Evolutionary conservation across 2,329 filamentous ascomycete genomes (phyloP).

Genomic region (Nectriaceae sp.): DNA sequence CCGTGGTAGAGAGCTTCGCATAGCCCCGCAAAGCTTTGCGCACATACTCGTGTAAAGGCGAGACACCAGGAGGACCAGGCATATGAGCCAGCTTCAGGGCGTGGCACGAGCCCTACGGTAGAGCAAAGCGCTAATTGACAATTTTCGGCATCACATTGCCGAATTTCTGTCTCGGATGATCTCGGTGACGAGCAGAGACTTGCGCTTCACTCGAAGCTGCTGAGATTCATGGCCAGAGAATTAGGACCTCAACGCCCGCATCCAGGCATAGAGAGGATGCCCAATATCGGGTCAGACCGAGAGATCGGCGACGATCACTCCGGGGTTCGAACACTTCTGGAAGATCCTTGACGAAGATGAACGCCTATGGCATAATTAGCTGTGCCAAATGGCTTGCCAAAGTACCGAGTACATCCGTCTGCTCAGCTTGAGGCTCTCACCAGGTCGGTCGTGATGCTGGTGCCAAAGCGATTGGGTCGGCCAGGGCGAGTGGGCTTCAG

Average conservation of each 20-base stretch:
- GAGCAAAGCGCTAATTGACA: constrained; percentile 1
- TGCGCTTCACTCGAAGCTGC: no score
- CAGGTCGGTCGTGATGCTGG: not conserved
- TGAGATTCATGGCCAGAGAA: no score
- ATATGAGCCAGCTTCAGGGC: no score
- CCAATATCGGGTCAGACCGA: constrained; percentile 25
- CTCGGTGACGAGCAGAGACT: not conserved
- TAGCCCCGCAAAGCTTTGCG: no score
- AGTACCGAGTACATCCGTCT: no score
- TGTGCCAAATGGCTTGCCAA: not conserved
- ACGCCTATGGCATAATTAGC: not conserved
- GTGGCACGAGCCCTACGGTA: constrained; percentile 2
- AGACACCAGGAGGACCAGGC: no score
- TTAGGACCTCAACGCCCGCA: constrained; percentile 8
- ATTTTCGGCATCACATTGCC: not conserved
- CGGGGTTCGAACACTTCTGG: constrained; percentile 11
- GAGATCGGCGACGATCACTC: constrained; percentile 23
- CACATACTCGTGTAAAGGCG: no score
- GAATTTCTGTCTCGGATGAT: not conserved
- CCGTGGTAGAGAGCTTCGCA: no score
- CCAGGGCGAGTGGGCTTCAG: constrained; percentile 5
- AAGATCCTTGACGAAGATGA: not conserved
- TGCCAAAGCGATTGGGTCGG: constrained; percentile 12
- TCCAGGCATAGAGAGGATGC: constrained; percentile 14
- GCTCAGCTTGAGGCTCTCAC: not conserved